Evolutionary conservation across 1,139 yeast genomes (phyloP).

Genomic region (Suhomyces bolitotheri): DNA sequence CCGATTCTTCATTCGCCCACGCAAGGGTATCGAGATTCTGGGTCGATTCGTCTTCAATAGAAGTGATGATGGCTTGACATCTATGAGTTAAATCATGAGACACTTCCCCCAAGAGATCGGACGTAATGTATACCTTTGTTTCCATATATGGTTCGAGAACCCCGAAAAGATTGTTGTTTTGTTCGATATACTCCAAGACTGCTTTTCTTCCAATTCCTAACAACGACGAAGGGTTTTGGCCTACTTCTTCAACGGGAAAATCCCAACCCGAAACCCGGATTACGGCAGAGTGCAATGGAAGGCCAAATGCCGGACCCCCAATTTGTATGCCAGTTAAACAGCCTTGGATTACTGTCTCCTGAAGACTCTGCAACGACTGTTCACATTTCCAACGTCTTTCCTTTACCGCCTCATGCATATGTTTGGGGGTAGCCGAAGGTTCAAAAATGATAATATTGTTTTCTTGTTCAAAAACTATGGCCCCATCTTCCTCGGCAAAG

Average conservation of each 20-base stretch:
- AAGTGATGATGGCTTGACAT: constrained; percentile 68
- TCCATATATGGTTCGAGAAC: constrained; percentile 88
- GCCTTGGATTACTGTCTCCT: constrained; percentile 58
- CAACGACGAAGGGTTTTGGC: constrained; percentile 26
- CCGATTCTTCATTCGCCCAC: constrained; percentile 55
- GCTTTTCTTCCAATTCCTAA: constrained; percentile 36
- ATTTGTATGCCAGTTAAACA: constrained; percentile 70
- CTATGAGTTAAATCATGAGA: constrained; percentile 71
- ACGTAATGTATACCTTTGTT: constrained; percentile 65
- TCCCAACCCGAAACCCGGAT: constrained; percentile 53
- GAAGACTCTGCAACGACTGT: constrained; percentile 47
- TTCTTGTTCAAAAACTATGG: constrained; percentile 34
- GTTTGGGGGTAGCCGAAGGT: constrained; percentile 29
- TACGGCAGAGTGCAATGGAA: constrained; percentile 65
- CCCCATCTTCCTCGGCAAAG: constrained; percentile 42
- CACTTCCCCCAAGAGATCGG: constrained; percentile 78
- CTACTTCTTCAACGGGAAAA: constrained; percentile 54
- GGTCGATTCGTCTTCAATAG: constrained; percentile 59
- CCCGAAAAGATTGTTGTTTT: constrained; percentile 36
- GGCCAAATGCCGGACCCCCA: constrained; percentile 69
- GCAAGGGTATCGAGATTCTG: constrained; percentile 39
- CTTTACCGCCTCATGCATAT: constrained; percentile 28
- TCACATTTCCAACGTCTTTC: constrained; percentile 55
- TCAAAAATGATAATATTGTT: constrained; percentile 40
- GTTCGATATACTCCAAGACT: constrained; percentile 37